phyloP scores from a whole-genome alignment of 345 rosid genomes.

The Eucalyptus microcorys region DNA sequence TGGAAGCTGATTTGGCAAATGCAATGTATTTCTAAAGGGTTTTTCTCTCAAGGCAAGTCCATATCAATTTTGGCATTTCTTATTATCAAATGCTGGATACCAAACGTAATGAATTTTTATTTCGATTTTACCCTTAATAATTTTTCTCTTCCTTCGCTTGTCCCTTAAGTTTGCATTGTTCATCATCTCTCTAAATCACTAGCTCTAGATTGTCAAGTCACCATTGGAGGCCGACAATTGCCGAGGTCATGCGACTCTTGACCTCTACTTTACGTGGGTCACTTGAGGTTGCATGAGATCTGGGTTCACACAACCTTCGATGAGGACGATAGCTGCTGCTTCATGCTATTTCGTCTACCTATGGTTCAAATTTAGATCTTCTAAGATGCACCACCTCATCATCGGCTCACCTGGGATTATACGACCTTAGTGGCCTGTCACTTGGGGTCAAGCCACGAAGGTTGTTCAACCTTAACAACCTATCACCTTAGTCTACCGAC shows the following conservation, averaged over 20 bases:
- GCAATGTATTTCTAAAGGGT: no score
- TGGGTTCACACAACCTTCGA: background rate
- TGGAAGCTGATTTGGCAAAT: background rate
- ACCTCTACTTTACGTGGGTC: background rate
- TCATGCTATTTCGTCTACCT: background rate
- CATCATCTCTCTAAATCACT: background rate
- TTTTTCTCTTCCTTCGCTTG: background rate
- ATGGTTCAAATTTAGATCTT: background rate
- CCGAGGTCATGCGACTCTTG: background rate
- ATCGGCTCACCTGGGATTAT: background rate
- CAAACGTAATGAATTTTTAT: background rate
- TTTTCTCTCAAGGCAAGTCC: no score
- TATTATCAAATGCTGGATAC: background rate
- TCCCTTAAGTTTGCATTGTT: background rate
- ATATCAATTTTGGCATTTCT: background rate
- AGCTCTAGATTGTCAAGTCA: background rate
- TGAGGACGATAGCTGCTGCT: background rate
- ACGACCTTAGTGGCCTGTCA: fast-evolving
- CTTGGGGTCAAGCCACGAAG: background rate
- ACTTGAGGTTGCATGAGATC: background rate
- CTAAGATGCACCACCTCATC: background rate
- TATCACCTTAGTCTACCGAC: background rate
- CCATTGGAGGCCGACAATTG: background rate
- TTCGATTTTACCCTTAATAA: background rate
- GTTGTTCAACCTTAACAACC: background rate